These are phyloP conservation scores for Linnemannia schmuckeri DNA, from an alignment of 192 early-diverging fungal species.

Conservation along the genomic window DNA sequence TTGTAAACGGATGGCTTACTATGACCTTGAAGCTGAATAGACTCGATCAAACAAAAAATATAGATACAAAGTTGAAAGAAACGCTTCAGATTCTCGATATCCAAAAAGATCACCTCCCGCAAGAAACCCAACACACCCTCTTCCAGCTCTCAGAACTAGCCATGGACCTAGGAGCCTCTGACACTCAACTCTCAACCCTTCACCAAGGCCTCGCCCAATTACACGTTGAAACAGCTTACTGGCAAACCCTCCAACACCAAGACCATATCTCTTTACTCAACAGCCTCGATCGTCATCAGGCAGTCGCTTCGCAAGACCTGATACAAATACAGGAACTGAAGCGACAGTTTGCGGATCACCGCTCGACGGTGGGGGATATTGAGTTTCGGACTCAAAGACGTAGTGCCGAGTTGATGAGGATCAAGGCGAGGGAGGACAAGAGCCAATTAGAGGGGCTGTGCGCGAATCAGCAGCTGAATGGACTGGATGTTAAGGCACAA, in stretches of 20 bases:
- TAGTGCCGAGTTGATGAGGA: constrained; percentile 32
- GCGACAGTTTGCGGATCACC: not conserved
- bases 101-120: constrained; percentile 3
- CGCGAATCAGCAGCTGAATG: constrained; percentile 8
- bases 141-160: constrained; percentile 27
- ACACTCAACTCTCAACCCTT: constrained; percentile 17
- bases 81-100: constrained; percentile 20
- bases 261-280: not conserved
- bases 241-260: not conserved
- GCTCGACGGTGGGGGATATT: constrained; percentile 31
- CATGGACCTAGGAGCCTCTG: constrained; percentile 28
- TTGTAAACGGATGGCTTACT: too few species aligned
- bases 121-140: not conserved
- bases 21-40: too few species aligned
- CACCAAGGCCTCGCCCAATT: constrained; percentile 21
- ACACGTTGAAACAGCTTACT: constrained; percentile 2
- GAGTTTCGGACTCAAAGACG: constrained; percentile 29
- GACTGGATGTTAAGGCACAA: constrained; percentile 22
- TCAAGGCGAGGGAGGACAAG: constrained; percentile 10
- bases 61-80: constrained; percentile 31
- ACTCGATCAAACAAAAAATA: not conserved
- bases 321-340: constrained; percentile 15
- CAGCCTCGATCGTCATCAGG: not conserved
- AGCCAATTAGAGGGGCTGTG: not conserved
- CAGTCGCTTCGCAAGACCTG: constrained; percentile 1